Conservation (phyloP, 1,284 basidiomycete species). For the Cryptococcus sp. region DNA sequence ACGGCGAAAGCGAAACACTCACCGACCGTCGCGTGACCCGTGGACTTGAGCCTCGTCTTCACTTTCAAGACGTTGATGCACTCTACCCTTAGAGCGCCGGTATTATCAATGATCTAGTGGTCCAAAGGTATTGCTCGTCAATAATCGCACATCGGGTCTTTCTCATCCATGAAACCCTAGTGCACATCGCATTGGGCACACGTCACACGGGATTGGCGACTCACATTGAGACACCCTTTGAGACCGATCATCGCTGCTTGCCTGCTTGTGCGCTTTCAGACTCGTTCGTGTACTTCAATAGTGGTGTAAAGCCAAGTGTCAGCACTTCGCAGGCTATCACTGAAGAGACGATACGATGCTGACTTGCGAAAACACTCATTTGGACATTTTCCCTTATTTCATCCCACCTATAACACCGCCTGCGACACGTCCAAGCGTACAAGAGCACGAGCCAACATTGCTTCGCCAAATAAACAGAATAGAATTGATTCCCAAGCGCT, state of each 20-base stretch:
- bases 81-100: slow-evolving; percentile 92
- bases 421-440: too few relatives aligned
- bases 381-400: background rate
- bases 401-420: background rate
- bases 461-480: background rate
- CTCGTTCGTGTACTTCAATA: background rate
- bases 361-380: background rate
- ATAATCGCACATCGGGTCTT: too few relatives aligned
- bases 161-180: too few relatives aligned
- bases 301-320: background rate
- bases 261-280: too few relatives aligned
- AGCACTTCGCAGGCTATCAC: background rate
- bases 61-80: slow-evolving; percentile 96
- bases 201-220: slow-evolving; percentile 28
- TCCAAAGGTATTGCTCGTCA: background rate
- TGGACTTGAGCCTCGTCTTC: slow-evolving; percentile 65
- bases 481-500: background rate
- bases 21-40: slow-evolving; percentile 69
- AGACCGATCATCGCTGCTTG: slow-evolving; percentile 78
- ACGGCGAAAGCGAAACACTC: slow-evolving; percentile 26
- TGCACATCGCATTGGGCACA: background rate
- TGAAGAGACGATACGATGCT: background rate
- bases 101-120: slow-evolving; percentile 93
- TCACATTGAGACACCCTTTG: slow-evolving; percentile 81
- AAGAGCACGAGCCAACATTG: too few relatives aligned